Conservation (phyloP, 2,329 filamentous ascomycete genomes). For the Colletotrichum musicola region DNA sequence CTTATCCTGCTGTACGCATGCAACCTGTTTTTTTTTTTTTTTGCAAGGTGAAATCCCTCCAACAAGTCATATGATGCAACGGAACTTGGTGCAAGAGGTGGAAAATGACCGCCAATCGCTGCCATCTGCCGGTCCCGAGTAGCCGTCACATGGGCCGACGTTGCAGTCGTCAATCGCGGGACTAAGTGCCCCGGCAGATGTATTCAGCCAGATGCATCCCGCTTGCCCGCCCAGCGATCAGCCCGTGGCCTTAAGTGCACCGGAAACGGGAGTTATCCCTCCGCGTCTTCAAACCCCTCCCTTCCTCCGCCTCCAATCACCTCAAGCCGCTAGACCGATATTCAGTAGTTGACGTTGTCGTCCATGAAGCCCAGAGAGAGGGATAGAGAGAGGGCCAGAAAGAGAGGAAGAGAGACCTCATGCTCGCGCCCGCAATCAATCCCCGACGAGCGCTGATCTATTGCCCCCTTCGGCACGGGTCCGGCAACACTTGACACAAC, state of each 20-base stretch:
- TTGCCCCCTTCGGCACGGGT: not conserved
- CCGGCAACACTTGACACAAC: conserved; percentile 6
- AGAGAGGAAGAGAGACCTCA: conserved; percentile 4
- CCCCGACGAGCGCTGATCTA: conserved; percentile 3
- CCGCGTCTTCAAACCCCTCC: conserved; percentile 1
- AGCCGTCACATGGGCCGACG: conserved; percentile 26
- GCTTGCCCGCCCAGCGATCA: not conserved
- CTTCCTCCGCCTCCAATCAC: not conserved
- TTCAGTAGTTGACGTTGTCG: no score
- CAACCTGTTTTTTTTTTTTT: not conserved
- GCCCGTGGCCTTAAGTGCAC: not conserved
- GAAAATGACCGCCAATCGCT: not conserved
- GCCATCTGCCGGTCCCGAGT: not conserved
- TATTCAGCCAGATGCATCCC: not conserved
- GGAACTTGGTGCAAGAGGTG: not conserved
- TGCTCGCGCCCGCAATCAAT: not conserved
- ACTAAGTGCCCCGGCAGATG: conserved; percentile 18
- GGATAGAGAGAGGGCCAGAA: no score
- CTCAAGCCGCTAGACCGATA: no score
- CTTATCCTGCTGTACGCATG: not conserved
- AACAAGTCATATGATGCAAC: not conserved
- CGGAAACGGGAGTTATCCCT: conserved; percentile 18
- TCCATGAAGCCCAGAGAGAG: no score
- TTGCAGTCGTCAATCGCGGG: conserved; percentile 34
- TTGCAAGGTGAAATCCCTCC: not conserved